Evolutionary conservation across 2,329 filamentous ascomycete genomes (phyloP), one percentile per base, ranked within the genome.

Genomic region (Colletotrichum echinochloae): DNA sequence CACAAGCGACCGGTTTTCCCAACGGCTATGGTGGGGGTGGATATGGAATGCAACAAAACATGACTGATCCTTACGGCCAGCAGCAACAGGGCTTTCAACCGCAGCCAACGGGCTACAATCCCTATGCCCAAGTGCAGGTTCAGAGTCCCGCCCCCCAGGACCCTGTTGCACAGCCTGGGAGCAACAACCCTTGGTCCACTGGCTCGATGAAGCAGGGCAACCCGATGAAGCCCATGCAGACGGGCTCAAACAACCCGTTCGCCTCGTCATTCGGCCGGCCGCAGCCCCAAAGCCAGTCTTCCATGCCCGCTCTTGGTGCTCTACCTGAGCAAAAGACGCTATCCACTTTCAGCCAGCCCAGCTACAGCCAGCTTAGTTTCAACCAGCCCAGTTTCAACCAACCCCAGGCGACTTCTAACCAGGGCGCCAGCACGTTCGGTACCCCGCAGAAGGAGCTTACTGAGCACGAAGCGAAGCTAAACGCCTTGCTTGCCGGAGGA

Each of bases 201-300:
- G 87, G 85, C 75, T 86, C 85, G 73, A 85, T 83, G 72, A 88
- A 88, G 73, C 85, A 88, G 70, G 79, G 83, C 54, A 84, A 90
- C 60, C 82, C 91, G 2, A 82, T 98, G 73, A 91, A 92, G 78
- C 92, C 94, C 5, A 92, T 94, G 78, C 92, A 93, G 4, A 99
- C 96, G 3, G 96, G 96, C 57, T 98, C 96, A 20, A 99, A 99
- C 85, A 99, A 99, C 79, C 96, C 96, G 2, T 99, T 99, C 78
- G 95, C 96, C 33, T 86, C 88, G 16, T 88, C 91, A n/a, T 90
- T 92, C 77, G 88, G 74, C 83, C 91, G 85, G 77, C 89, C 83
- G 78, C 90, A 83, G 78, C 86, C 84, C 73, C 88, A 84, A 71
- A 87, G 87, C 54, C 79, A 84, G 26, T 85, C 87, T 48, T 85